phyloP scores from a whole-genome alignment of 371 early-diverging fungal species.

The Apophysomyces elegans region DNA sequence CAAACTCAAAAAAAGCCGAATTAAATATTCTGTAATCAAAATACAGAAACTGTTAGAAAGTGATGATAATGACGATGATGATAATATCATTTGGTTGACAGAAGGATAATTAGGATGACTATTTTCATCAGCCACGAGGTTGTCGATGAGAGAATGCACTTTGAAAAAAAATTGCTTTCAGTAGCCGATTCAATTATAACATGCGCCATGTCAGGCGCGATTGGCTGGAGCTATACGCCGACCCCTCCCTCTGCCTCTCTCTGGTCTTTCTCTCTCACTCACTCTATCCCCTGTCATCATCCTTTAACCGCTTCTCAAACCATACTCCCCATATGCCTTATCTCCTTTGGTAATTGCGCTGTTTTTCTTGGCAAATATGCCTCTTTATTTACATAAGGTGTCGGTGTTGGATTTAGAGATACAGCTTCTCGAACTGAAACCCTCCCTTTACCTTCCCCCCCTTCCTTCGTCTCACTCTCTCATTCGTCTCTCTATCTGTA shows the following conservation, averaged over 20 bases:
- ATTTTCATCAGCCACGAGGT: conserved; percentile 9
- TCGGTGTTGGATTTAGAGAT: no score
- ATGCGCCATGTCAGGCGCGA: conserved; percentile 11
- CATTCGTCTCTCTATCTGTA: no score
- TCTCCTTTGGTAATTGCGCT: conserved; percentile 6
- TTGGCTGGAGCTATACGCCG: background rate
- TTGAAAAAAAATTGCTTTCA: background rate
- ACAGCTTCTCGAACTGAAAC: no score
- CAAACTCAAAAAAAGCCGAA: background rate
- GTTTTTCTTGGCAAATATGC: conserved; percentile 8
- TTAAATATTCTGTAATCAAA: conserved; percentile 6
- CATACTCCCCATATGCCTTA: background rate
- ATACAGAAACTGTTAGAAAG: background rate
- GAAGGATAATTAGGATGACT: background rate
- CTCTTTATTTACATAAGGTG: conserved; percentile 2
- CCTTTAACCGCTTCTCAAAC: conserved; percentile 4
- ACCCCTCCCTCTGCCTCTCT: no score
- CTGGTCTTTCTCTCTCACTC: no score
- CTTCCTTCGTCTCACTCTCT: no score
- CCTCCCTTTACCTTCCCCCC: no score
- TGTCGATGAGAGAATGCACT: background rate
- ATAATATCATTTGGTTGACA: background rate
- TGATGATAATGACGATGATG: background rate
- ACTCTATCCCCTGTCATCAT: background rate
- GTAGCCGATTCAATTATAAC: conserved; percentile 1